Conservation (phyloP, 371 early-diverging fungal genomes). For the Batkoa obscura region DNA sequence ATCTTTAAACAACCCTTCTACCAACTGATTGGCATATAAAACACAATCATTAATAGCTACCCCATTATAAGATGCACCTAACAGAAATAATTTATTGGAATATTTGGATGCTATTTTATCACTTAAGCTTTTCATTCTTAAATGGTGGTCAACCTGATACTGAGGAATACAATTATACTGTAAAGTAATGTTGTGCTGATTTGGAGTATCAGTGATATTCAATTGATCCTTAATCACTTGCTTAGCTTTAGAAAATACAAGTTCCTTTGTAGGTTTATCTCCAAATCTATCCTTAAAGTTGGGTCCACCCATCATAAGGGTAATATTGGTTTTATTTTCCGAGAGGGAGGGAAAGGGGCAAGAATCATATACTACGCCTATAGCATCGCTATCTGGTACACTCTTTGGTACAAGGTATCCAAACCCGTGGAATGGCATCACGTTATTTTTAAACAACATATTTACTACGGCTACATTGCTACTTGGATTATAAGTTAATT, state of each 20-base stretch:
- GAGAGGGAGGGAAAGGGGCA: conserved; percentile 31
- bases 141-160: conserved; percentile 62
- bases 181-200: conserved; percentile 25
- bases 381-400: conserved; percentile 11
- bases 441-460: conserved; percentile 32
- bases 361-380: conserved; percentile 87
- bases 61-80: conserved; percentile 15
- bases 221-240: conserved; percentile 26
- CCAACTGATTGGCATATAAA: conserved; percentile 43
- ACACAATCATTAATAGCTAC: conserved; percentile 80
- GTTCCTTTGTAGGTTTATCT: conserved; percentile 1
- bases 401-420: conserved; percentile 67
- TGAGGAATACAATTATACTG: conserved; percentile 79
- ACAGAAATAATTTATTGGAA: conserved; percentile 25
- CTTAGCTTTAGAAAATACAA: conserved; percentile 2
- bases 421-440: conserved; percentile 52
- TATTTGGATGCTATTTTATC: conserved; percentile 53
- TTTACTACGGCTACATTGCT: conserved; percentile 80
- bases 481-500: conserved; percentile 23
- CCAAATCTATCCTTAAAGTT: conserved; percentile 21
- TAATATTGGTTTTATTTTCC: conserved; percentile 16
- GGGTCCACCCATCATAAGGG: conserved; percentile 86
- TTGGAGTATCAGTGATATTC: conserved; percentile 28
- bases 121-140: conserved; percentile 26
- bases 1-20: conserved; percentile 11